Base-by-base conservation (phyloP, 371 early-diverging fungal species). In the Capillidium heterosporum region DNA sequence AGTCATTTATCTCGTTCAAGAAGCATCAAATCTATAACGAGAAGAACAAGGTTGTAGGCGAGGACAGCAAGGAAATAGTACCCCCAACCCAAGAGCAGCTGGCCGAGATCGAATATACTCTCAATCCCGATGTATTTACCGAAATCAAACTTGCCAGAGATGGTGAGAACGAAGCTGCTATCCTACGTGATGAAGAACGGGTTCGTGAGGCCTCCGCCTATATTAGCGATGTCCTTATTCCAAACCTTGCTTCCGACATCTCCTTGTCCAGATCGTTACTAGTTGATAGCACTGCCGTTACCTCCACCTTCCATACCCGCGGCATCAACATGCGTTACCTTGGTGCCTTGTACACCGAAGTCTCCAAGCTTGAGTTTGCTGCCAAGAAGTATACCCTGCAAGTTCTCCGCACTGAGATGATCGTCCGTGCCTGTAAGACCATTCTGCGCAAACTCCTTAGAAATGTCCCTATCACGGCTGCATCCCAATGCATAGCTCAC, bases 241-340 rank as follows among this genome's bases (percentile, higher is more conserved):
- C 82, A 10, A 74, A 75, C 3, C 63, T 89, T 48, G 85, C 85
- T 27, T 66, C 60, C 57, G 89, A 91, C 43, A 77, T 90, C 46
- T 77, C 78, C 4, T 72, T 77, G 10, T 78, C 83, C 61, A 63
- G 76, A n/a, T 71, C 76, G 26, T 78, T 85, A 11, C 91, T 91
- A 32, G 64, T 88, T 26, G 91, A 89, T 64, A 85, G 89, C 42
- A 80, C 76, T 49, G 73, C 82, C 17, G 70, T 95, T 47, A 81
- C 84, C n/a, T 75, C 74, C 60, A 73, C 81, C 7, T 80, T 95
- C 78, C 95, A 95, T 63, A 82, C 80, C 50, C 87, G 90, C 40
- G 95, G 95, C 63, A 83, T 95, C 70, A 95, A 94, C 72, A 91
- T 94, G 90, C 81, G 95, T 52, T 94, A 93, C 63, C 75, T 95